Base-by-base conservation (phyloP, 2,329 filamentous ascomycete species). In the Talaromyces sp. region DNA sequence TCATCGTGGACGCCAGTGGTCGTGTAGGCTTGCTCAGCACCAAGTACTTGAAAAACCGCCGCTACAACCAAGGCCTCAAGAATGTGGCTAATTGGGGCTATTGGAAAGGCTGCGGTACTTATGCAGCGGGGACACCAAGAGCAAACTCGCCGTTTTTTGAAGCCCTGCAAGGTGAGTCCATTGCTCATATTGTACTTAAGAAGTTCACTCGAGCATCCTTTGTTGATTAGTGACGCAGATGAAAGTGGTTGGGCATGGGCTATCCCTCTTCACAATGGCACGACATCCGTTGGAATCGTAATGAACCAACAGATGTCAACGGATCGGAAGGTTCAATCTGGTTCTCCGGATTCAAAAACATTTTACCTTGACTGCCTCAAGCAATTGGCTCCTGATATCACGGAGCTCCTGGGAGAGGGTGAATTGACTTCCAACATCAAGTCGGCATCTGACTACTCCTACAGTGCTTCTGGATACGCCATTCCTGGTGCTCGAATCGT, bases 1-100 rank as follows among this genome's bases (percentile, higher is more conserved):
- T 81, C 58, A 52, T 83, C 19, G 66, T 83, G 0, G 80, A 84
- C 66, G 81, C 81, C 0, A 78, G 72, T 56, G 81, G 81, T 2
- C 72, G 81, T 13, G 63, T 61, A 0, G 81, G 80, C 2, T 55
- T 83, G 3, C 21, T 83, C 11, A 75, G 70, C 55, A 83, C 78
- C 21, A 76, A 41, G 60, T 73, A 46, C 14, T 31, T 52, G 26
- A 52, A 52, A 21, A 52, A 52, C 26, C 49, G 49, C 27, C 21
- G 27, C 13, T 52, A 52, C 26, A 52, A 52, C 26, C 49, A 52
- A 29, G 49, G 49, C 9, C 49, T 52, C 2, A 52, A 52, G 26
- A 52, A 52, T 29, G 27, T 52, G 14, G 49, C 49, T 7, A 52
- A 52, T 29, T 52, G 49, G 49, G 49, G 24, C 11, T 52, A 52